Evolutionary conservation across 257 asterid species (phyloP).

Genomic region (Leonotis leonurus): DNA sequence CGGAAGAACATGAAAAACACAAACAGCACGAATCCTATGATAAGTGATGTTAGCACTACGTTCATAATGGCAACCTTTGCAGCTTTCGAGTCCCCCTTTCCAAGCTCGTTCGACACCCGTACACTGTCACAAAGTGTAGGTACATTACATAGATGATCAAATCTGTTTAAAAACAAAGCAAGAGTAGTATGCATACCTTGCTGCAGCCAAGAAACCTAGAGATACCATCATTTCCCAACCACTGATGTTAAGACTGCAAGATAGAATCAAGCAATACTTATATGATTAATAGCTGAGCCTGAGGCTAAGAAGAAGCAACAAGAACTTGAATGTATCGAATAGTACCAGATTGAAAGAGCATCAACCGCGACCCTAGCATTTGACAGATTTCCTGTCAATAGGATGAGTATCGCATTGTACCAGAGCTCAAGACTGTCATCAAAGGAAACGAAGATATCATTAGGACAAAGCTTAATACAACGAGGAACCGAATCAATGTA

Average conservation of each 20-base stretch:
- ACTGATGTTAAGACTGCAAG: constrained; percentile 48
- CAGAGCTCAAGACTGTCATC: constrained; percentile 56
- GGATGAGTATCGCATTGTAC: constrained; percentile 57
- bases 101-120: constrained; percentile 64
- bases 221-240: constrained; percentile 66
- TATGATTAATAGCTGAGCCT: neutral
- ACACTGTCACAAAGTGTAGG: constrained; percentile 28
- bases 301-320: no score
- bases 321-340: no score
- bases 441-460: neutral
- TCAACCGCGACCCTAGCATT: constrained; percentile 54
- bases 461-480: no score
- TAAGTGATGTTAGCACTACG: constrained; percentile 37
- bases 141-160: neutral
- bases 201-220: constrained; percentile 50
- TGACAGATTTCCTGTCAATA: constrained; percentile 52
- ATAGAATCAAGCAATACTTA: neutral
- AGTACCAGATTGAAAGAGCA: constrained; percentile 73
- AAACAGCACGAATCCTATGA: constrained; percentile 32
- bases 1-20: constrained; percentile 40
- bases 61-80: constrained; percentile 41
- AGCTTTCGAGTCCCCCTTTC: constrained; percentile 40
- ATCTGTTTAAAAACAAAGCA: no score
- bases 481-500: no score
- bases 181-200: constrained; percentile 24